Conservation (phyloP, 2,329 filamentous ascomycete genomes). For the Fusarium odoratissimum region DNA sequence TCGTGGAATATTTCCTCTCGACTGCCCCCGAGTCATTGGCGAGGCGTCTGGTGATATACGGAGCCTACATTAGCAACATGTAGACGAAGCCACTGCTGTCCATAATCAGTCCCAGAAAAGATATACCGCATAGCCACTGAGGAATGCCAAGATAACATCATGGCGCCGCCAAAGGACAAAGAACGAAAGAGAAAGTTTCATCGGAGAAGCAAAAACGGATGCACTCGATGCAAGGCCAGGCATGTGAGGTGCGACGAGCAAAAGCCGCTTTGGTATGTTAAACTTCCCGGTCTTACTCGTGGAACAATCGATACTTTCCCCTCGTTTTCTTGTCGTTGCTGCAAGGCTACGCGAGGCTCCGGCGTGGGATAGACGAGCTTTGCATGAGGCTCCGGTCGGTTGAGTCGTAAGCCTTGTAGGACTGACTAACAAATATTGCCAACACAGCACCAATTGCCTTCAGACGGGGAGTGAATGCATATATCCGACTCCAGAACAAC, state of each 20-base stretch:
- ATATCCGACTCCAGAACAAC: constrained; percentile 47
- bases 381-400: constrained; percentile 32
- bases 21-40: constrained; percentile 38
- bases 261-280: constrained; percentile 58
- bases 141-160: constrained; percentile 37
- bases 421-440: constrained; percentile 39
- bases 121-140: constrained; percentile 25
- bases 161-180: constrained; percentile 52
- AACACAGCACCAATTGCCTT: constrained; percentile 57
- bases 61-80: constrained; percentile 40
- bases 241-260: constrained; percentile 61
- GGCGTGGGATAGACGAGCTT: constrained; percentile 36
- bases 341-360: constrained; percentile 39
- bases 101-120: constrained; percentile 25
- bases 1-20: constrained; percentile 43
- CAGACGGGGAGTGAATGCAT: constrained; percentile 58
- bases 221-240: constrained; percentile 52
- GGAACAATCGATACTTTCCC: constrained; percentile 21
- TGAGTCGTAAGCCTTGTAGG: constrained; percentile 17
- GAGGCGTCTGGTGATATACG: constrained; percentile 39
- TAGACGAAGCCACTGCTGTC: constrained; percentile 23
- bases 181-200: constrained; percentile 54
- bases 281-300: constrained; percentile 21
- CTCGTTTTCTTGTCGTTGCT: constrained; percentile 27
- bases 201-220: constrained; percentile 53